Base-by-base conservation (phyloP, 495 filamentous ascomycete genomes). In the Talaromyces stipitatus region DNA sequence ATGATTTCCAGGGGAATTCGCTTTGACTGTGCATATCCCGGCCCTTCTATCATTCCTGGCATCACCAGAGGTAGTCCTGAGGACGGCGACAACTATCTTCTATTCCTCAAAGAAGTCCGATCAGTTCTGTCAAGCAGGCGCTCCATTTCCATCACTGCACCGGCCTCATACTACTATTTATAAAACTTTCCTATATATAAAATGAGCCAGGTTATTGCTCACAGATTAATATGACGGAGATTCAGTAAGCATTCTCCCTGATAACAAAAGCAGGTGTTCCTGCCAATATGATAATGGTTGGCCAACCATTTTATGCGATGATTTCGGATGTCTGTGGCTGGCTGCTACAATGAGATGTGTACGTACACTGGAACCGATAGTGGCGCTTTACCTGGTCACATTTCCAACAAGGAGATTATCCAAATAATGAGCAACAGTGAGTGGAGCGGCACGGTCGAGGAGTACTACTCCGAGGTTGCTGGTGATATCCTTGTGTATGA, bases 241-340 rank as follows among this genome's bases (percentile, higher is more conserved):
- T 72, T 2, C 50, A 58, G 28, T 51, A 65, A 28, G 62, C 69
- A 2, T 61, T 81, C 1, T 52, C 65, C 12, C 78, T 80, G 74
- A 66, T 80, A 14, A 80, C 78, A 32, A 82, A 82, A 56, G 76
- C 76, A 0, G 76, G 77, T 14, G 73, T 77, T 1, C 69, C 68
- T 0, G 36, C 62, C 0, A 69, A 65, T 36, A 76, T 72, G 58
- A 50, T 81, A 23, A 7, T 72, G 1, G 69, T 76, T 16, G 72
- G 76, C 9, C 60, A 71, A 3, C 14, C 67, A 14, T 69, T 66
- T 50, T 78, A 78, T 55, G 0, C 65, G 73, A 1, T 64, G 60
- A 3, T 76, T 76, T 64, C 60, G 63, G 45, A 77, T 72, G 69
- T 36, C 65, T 7, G 61, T 63, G 9, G 56, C 60, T 22, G 38